Evolutionary conservation across 2,329 filamentous ascomycete species (phyloP), one percentile per base, ranked within the genome.

Genomic region (Aspergillus melleus): DNA sequence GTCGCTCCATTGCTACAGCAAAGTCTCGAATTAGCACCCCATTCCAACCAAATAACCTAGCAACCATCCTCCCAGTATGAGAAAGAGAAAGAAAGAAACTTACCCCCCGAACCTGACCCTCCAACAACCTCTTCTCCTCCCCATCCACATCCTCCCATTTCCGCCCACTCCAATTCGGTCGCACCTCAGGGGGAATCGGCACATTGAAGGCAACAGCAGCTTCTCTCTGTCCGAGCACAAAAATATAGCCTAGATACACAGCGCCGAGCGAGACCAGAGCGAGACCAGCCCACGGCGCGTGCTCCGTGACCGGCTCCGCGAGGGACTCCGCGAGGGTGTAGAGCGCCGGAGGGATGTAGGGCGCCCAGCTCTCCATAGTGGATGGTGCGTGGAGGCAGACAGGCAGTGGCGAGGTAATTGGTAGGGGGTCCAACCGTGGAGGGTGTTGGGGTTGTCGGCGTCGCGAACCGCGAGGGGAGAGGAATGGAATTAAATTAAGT

Each of bases 51-150:
- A 30, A 42, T 44, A 26, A 24, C 26, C 22, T 22, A 3, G 8
- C 50, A 11, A 51, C 14, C 24, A 8, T 29, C 26, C 8, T 9
- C 26, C 6, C 8, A 29, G 6, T 5, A 24, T 6, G 24, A 24
- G 4, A 24, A 24, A 19, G 19, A 10, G 36, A 22, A 16, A 22
- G 4, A 47, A 16, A 16, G 47, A 54, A 46, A 72, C 76, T 69
- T 61, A 79, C 76, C 51, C 77, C 76, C 22, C 70, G 68, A 57
- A 70, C 66, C 61, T 79, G 77, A n/a, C 70, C 71, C 55, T 76
- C 70, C 53, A 77, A 57, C 20, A 78, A 69, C 42, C 65, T 66
- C 64, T 69, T 76, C 58, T 74, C 70, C 50, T 70, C 62, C 10
- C 68, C 73, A 29, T 69, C 61, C 30, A 73, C 64, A 22, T 75